A percentile compares a stretch with the other conserved stretches of the same genome.
phyloP scores from a whole-genome alignment of 805 yeast species.

The Yamadazyma akitaensis region DNA sequence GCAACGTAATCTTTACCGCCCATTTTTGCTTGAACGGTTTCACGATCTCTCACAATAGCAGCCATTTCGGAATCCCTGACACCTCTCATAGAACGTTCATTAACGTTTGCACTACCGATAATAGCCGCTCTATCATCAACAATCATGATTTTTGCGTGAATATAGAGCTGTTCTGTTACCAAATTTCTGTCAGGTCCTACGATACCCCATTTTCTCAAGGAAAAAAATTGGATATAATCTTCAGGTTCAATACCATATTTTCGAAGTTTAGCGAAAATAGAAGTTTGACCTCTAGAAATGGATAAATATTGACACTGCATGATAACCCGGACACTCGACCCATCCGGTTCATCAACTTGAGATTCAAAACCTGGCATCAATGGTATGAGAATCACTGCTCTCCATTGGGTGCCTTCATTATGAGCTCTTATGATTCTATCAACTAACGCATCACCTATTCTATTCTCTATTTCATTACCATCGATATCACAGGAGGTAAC shows the following conservation, averaged over 20 bases:
- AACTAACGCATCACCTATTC: slow-evolving; percentile 96
- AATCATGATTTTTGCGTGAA: slow-evolving; percentile 88
- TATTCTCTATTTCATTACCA: slow-evolving; percentile 78
- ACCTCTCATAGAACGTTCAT: slow-evolving; percentile 96
- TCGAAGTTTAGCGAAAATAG: slow-evolving; percentile 79
- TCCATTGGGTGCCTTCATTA: slow-evolving; percentile 74
- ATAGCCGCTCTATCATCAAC: slow-evolving; percentile 93
- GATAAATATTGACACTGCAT: slow-evolving; percentile 96
- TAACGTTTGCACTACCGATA: slow-evolving; percentile 95
- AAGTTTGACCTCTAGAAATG: slow-evolving; percentile 83
- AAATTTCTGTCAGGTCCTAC: slow-evolving; percentile 72
- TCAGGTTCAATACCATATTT: slow-evolving; percentile 83
- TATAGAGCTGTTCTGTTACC: slow-evolving; percentile 87
- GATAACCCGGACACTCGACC: slow-evolving; percentile 90
- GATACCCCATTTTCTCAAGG: slow-evolving; percentile 93
- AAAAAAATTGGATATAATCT: slow-evolving; percentile 86
- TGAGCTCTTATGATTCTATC: slow-evolving; percentile 91
- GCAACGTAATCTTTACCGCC: slow-evolving; percentile 78
- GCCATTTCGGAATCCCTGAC: slow-evolving; percentile 93
- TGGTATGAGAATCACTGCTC: slow-evolving; percentile 88
- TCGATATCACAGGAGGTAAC: slow-evolving; percentile 84
- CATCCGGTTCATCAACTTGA: slow-evolving; percentile 89
- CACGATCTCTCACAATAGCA: slow-evolving; percentile 80
- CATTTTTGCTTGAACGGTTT: slow-evolving; percentile 68
- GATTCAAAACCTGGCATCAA: slow-evolving; percentile 97